phyloP scores from a whole-genome alignment of 495 filamentous ascomycete genomes.

The Jackrogersella multiformis region DNA sequence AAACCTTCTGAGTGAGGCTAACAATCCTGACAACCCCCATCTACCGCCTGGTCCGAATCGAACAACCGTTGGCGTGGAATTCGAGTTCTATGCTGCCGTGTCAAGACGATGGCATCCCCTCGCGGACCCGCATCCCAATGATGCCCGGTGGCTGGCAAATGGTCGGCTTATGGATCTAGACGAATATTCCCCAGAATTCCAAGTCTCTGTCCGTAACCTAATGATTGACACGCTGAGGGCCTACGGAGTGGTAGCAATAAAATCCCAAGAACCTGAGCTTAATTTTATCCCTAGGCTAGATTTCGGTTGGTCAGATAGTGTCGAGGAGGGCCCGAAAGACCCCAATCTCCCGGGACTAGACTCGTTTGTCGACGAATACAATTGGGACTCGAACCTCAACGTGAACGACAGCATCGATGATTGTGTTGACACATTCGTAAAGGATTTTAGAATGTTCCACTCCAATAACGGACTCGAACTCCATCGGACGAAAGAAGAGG shows the following conservation, averaged over 20 bases:
- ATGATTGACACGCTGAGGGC: constrained; percentile 23
- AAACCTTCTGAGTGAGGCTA: no score
- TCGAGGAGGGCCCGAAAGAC: neutral
- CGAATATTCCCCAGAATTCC: neutral
- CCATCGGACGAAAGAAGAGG: neutral
- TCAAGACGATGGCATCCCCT: neutral
- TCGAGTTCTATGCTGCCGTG: constrained; percentile 32
- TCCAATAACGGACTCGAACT: neutral
- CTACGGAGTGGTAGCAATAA: neutral
- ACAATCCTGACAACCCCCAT: constrained; percentile 1
- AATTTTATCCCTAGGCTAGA: neutral
- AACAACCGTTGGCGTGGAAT: constrained; percentile 36
- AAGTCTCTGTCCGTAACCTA: constrained; percentile 17
- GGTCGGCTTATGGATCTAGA: neutral
- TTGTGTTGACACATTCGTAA: no score
- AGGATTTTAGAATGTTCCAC: neutral
- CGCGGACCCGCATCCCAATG: constrained; percentile 27
- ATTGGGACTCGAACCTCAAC: neutral
- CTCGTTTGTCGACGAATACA: neutral
- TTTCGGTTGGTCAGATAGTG: constrained; percentile 14
- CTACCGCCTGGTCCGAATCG: neutral
- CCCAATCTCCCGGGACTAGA: neutral
- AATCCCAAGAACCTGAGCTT: neutral
- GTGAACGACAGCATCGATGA: neutral
- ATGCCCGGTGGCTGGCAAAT: constrained; percentile 10